phyloP scores from a whole-genome alignment of 768 basidiomycete species.

The Hypsizygus marmoreus region DNA sequence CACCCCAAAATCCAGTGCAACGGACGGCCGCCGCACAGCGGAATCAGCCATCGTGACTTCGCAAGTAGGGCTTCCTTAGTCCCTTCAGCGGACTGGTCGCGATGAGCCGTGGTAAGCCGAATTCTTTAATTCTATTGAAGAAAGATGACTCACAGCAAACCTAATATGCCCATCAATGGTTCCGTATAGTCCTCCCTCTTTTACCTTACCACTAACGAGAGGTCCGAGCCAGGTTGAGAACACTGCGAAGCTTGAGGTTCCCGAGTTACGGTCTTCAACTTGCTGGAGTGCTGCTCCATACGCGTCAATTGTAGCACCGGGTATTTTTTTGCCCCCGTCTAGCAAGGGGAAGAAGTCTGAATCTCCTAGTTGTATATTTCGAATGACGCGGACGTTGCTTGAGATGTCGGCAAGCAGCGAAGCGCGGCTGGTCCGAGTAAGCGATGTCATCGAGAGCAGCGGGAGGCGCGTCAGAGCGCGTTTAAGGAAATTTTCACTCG shows the following conservation, averaged over 20 bases:
- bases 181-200: background rate
- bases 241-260: background rate
- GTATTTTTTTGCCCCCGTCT: background rate
- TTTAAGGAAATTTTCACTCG: background rate
- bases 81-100: background rate
- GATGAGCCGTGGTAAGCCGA: background rate
- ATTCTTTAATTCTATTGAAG: background rate
- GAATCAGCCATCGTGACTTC: background rate
- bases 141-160: background rate
- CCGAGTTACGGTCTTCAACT: background rate
- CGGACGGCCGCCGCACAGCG: background rate
- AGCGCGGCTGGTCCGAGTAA: no score
- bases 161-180: background rate
- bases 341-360: background rate
- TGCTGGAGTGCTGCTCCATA: background rate
- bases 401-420: no score
- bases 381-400: background rate
- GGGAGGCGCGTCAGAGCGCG: no score
- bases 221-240: slow-evolving; percentile 1
- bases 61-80: background rate
- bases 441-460: no score
- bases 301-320: background rate
- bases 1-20: background rate
- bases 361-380: background rate
- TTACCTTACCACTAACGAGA: background rate